These are phyloP conservation scores for Aspergillus felis DNA, from an alignment of 2,329 filamentous ascomycete genomes.

Conservation along the genomic window DNA sequence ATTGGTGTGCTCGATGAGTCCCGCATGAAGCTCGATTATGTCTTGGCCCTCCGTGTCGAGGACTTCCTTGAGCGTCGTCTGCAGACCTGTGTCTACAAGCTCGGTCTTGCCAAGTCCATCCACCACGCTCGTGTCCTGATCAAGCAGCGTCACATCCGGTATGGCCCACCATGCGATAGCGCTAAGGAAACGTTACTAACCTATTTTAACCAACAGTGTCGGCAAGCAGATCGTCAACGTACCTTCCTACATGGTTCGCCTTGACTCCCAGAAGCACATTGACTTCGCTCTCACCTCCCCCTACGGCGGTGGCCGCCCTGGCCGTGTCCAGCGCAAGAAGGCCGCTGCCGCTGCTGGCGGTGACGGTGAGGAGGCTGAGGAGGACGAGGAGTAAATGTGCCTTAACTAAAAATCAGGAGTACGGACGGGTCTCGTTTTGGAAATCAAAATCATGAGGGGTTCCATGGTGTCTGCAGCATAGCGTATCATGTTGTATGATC, in stretches of 20 bases:
- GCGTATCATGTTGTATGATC: slow-evolving; percentile 40
- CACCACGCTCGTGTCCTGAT: slow-evolving; percentile 99
- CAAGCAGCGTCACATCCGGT: slow-evolving; percentile 97
- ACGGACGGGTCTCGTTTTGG: slow-evolving; percentile 37
- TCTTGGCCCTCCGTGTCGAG: slow-evolving; percentile 97
- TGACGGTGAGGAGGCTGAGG: slow-evolving; percentile 59
- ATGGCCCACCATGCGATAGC: slow-evolving; percentile 19
- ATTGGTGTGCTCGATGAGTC: slow-evolving; percentile 99
- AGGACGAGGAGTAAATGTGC: slow-evolving; percentile 65
- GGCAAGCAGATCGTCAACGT: slow-evolving; percentile 99
- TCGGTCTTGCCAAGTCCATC: slow-evolving; percentile 99
- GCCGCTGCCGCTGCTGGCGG: slow-evolving; percentile 85
- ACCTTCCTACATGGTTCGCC: slow-evolving; percentile 97
- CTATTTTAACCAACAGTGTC: slow-evolving; percentile 54
- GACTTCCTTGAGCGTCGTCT: slow-evolving; percentile 99
- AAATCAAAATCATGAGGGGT: slow-evolving; percentile 28
- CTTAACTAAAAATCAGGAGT: slow-evolving; percentile 29
- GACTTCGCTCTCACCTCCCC: slow-evolving; percentile 97
- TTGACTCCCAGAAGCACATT: slow-evolving; percentile 99
- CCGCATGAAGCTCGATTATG: slow-evolving; percentile 99
- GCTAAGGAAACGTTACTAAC: neutral
- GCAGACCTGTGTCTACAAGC: slow-evolving; percentile 99
- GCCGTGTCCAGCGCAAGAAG: slow-evolving; percentile 99
- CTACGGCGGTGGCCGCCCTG: slow-evolving; percentile 94
- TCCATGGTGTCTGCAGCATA: slow-evolving; percentile 37